A percentile compares a stretch with the other conserved stretches of the same genome.
Conservation (phyloP, 495 filamentous ascomycete species). For the Delitschia confertaspora region DNA sequence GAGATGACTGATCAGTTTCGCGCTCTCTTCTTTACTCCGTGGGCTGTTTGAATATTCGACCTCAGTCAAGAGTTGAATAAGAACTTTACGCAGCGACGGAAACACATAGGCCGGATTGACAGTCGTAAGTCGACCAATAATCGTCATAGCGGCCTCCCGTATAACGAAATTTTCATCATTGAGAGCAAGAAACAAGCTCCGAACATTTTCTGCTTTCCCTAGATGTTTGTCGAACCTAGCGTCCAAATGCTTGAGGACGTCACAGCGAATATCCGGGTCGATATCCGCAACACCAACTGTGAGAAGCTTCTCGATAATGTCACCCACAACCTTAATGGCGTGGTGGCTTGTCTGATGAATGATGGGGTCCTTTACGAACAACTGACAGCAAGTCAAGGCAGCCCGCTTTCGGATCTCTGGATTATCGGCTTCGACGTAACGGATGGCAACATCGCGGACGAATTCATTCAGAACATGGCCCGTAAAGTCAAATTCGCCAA, state of each 20-base stretch:
- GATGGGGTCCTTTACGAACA: slow-evolving; percentile 92
- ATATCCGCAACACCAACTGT: slow-evolving; percentile 90
- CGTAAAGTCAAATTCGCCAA: slow-evolving; percentile 94
- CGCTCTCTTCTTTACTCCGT: slow-evolving; percentile 90
- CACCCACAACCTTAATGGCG: slow-evolving; percentile 89
- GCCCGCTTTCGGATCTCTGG: slow-evolving; percentile 88
- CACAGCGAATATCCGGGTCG: slow-evolving; percentile 76
- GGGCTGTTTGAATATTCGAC: slow-evolving; percentile 91
- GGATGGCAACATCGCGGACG: slow-evolving; percentile 94
- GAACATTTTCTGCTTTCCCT: slow-evolving; percentile 89
- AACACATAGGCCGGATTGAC: slow-evolving; percentile 97
- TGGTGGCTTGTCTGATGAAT: slow-evolving; percentile 96
- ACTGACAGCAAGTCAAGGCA: slow-evolving; percentile 92
- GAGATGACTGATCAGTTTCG: slow-evolving; percentile 82
- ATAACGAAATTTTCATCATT: slow-evolving; percentile 90
- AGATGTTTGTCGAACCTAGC: slow-evolving; percentile 91
- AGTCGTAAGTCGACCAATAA: slow-evolving; percentile 84
- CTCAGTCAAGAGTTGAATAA: slow-evolving; percentile 92
- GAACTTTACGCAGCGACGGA: slow-evolving; percentile 80
- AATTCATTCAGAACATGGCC: slow-evolving; percentile 96
- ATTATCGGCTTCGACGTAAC: slow-evolving; percentile 93
- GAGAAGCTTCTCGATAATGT: slow-evolving; percentile 92
- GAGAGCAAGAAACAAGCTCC: slow-evolving; percentile 89
- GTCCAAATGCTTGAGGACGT: slow-evolving; percentile 80
- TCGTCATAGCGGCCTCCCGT: slow-evolving; percentile 86